phyloP scores from a whole-genome alignment of 805 yeast genomes.

The Schwanniomyces pseudopolymorphus region DNA sequence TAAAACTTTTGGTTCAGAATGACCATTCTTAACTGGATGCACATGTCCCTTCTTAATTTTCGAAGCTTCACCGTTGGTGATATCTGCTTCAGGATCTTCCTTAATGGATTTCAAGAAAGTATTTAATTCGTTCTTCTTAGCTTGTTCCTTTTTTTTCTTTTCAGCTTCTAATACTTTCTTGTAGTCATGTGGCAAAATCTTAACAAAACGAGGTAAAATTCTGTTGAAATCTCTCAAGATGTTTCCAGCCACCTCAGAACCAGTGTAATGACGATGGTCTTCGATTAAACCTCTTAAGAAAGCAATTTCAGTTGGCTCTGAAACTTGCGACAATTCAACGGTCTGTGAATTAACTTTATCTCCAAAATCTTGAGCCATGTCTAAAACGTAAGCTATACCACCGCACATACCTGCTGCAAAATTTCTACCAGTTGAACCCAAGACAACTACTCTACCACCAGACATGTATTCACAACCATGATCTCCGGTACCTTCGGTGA shows the following conservation, averaged over 20 bases:
- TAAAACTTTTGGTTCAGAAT: slow-evolving; percentile 75
- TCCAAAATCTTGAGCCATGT: slow-evolving; percentile 88
- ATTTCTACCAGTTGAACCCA: slow-evolving; percentile 89
- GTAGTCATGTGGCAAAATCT: slow-evolving; percentile 90
- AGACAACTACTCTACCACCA: slow-evolving; percentile 94
- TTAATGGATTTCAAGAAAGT: slow-evolving; percentile 67
- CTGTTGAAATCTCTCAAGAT: slow-evolving; percentile 86
- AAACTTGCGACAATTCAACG: slow-evolving; percentile 73
- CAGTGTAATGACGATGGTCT: slow-evolving; percentile 94
- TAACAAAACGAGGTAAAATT: slow-evolving; percentile 83
- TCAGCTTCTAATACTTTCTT: slow-evolving; percentile 84
- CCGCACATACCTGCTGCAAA: slow-evolving; percentile 99
- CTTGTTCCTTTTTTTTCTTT: slow-evolving; percentile 60
- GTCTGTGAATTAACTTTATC: slow-evolving; percentile 77
- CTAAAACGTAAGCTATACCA: slow-evolving; percentile 96
- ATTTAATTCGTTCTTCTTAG: slow-evolving; percentile 64
- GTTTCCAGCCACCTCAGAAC: slow-evolving; percentile 83
- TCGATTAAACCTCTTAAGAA: slow-evolving; percentile 89
- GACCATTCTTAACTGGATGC: slow-evolving; percentile 26
- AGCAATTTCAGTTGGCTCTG: slow-evolving; percentile 91
- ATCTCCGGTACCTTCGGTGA: slow-evolving; percentile 96
- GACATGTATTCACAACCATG: slow-evolving; percentile 99
- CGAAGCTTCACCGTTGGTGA: slow-evolving; percentile 83
- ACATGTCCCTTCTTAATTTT: slow-evolving; percentile 54
- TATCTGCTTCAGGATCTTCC: slow-evolving; percentile 83